Evolutionary conservation across 2,329 filamentous ascomycete genomes (phyloP), one percentile per base, ranked within the genome.

Genomic region (Xylaria sp.): DNA sequence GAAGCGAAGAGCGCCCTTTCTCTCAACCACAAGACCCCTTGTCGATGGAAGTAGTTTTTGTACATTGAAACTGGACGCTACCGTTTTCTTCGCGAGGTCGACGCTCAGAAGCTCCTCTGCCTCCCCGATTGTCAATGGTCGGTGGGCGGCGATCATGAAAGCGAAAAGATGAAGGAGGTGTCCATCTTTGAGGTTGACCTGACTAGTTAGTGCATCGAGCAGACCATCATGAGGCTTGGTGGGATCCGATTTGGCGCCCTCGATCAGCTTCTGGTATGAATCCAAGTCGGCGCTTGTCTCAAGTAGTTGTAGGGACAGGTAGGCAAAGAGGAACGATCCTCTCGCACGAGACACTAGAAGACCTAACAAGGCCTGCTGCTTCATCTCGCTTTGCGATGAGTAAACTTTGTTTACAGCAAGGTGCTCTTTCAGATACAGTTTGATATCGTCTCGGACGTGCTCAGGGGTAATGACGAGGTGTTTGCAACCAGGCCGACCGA

Each of bases 291-390:
- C 29, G 39, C 64, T 60, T 34, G 61, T 64, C 24, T 57, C 53
- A 22, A 76, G 53, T 0, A 71, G 57, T 7, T 65, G 63, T 1
- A 67, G 59, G 1, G 65, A 66, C 4, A 73, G 64, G 41, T 72
- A 74, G 1, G 71, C 72, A 65, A 71, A 75, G 4, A 75, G 63
- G 52, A 75, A 75, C 16, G 64, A 72, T 0, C 70, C 68, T 46
- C 68, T 69, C 19, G 73, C 63, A 51, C 71, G 70, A 21, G 59
- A 55, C 1, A 68, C 61, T 2, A 76, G 56, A 7, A 66, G 63
- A 1, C 64, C 60, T 7, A 74, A 39, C 2, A 72, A 43, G 21
- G 54, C 62, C 24, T 71, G 57, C 39, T 60, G 57, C 19, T 56
- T 57, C 16, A 53, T 39, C 7, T 52, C 47, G 1, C 51, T 51